Evolutionary conservation across 192 early-diverging fungal species (phyloP), one percentile per base, ranked within the genome.

Genomic region (Podochytrium sp.): DNA sequence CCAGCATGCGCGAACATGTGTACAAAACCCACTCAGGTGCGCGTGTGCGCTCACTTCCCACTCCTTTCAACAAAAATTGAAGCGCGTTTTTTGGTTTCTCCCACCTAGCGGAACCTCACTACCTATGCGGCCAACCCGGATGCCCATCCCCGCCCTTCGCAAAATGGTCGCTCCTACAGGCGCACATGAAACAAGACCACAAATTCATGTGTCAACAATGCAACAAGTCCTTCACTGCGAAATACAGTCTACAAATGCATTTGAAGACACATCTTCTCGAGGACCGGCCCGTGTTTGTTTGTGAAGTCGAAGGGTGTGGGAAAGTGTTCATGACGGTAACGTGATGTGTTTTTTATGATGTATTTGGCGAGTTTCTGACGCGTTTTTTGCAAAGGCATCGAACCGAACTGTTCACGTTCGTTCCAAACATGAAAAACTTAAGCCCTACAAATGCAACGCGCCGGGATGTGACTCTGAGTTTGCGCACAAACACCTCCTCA

Each of bases 131-230:
- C 0, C 51, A 65, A 1, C 29, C 39, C 0, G 47, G 23, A 0
- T 86, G 85, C 47, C n/a, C n/a, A n/a, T 12, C 20, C 0, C 50
- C 39, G 32, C 20, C 42, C 27, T 86, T 86, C 63, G 27, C 76
- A 6, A 82, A 81, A 42, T 84, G 83, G 82, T 79, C 79, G 2
- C 70, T 79, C 47, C 77, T 86, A 32, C 83, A 83, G 51, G 57
- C 75, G 0, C 85, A 86, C 53, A 60, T 78, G 16, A 60, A 65
- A 33, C n/a, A 64, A n/a, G 25, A 50, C 2, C 80, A 84, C 49
- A 73, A 65, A 34, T 50, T 73, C 37, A 72, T 14, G 3, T 65
- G 49, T 51, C 37, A 65, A n/a, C 2, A 69, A 2, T 87, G 85
- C 67, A 47, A 41, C 12, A 66, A 62, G 0, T 27, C 52, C 25